Conservation (phyloP, 768 basidiomycete genomes). For the Boletus rubropictus region DNA sequence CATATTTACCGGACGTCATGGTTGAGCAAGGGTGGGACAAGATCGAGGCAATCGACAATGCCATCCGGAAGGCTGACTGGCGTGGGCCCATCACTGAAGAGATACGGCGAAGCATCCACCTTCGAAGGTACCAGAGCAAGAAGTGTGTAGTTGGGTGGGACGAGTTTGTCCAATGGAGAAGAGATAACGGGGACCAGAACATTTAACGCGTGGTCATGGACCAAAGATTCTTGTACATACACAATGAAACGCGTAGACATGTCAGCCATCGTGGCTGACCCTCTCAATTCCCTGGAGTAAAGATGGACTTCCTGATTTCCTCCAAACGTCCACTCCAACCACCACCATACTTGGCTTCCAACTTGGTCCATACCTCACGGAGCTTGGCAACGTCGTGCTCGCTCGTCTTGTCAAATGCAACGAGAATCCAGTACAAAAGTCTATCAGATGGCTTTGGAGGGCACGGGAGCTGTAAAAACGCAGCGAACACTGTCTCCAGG, state of each 20-base stretch:
- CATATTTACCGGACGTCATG: slow-evolving; percentile 90
- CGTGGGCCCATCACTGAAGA: slow-evolving; percentile 76
- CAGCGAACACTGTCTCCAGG: slow-evolving; percentile 52
- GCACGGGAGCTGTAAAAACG: slow-evolving; percentile 55
- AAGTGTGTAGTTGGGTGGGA: slow-evolving; percentile 64
- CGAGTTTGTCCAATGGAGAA: slow-evolving; percentile 74
- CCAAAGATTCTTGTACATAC: slow-evolving; percentile 4
- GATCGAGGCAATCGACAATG: slow-evolving; percentile 83
- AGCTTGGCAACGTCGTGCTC: slow-evolving; percentile 44
- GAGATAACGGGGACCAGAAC: slow-evolving; percentile 36
- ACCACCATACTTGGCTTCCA: slow-evolving; percentile 51
- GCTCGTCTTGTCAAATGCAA: slow-evolving; percentile 59
- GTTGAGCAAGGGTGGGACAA: slow-evolving; percentile 93
- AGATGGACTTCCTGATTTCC: slow-evolving; percentile 41
- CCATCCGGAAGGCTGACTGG: slow-evolving; percentile 93
- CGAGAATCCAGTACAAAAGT: slow-evolving; percentile 61
- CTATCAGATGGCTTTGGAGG: slow-evolving; percentile 39
- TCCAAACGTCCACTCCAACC: slow-evolving; percentile 40
- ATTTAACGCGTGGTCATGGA: slow-evolving; percentile 19
- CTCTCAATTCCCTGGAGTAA: slow-evolving; percentile 3
- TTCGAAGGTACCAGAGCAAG: slow-evolving; percentile 79
- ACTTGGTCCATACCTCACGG: slow-evolving; percentile 48
- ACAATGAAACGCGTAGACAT: background rate
- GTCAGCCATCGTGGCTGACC: background rate
- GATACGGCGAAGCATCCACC: slow-evolving; percentile 63